A percentile compares a stretch with the other conserved stretches of the same genome.
phyloP scores from a whole-genome alignment of 208 protist species.

The Lotmaria passim region DNA sequence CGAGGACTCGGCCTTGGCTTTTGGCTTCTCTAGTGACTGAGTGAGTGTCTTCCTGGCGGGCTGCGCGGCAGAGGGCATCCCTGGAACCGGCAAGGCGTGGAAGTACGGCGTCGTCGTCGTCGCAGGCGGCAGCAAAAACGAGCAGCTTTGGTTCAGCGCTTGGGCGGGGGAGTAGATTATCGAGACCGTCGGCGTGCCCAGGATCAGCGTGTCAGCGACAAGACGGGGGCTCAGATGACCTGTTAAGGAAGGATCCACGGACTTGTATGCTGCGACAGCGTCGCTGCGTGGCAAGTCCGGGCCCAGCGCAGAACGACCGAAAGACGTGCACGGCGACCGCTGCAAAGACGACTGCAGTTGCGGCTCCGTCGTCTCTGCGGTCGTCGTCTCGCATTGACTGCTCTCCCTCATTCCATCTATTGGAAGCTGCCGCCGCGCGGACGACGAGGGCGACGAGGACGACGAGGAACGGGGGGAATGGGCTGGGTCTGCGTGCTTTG shows the following conservation, averaged over 20 bases:
- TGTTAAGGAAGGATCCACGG: not conserved
- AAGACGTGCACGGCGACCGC: not conserved
- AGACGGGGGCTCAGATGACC: not conserved
- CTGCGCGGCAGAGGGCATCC: not conserved
- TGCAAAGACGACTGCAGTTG: not conserved
- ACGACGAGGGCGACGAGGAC: too few relatives aligned
- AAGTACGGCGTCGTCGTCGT: constrained; percentile 18
- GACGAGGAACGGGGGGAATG: too few relatives aligned
- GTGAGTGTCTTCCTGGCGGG: not conserved
- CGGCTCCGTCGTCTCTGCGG: not conserved
- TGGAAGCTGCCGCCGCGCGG: too few relatives aligned
- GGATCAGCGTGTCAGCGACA: constrained; percentile 21
- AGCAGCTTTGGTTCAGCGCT: constrained; percentile 28
- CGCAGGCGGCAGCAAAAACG: constrained; percentile 11
- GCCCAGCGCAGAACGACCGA: not conserved
- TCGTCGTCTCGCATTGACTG: too few relatives aligned
- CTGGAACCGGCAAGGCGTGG: constrained; percentile 23
- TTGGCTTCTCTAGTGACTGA: not conserved
- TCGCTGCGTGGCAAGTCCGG: not conserved
- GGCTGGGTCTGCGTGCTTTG: not conserved
- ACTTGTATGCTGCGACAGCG: not conserved
- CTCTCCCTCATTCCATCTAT: too few relatives aligned
- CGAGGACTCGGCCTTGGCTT: not conserved
- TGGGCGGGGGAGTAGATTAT: constrained; percentile 24
- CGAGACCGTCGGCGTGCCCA: constrained; percentile 33